These are phyloP conservation scores for Clavispora phyllophila DNA, from an alignment of 805 yeast genomes.

Conservation along the genomic window DNA sequence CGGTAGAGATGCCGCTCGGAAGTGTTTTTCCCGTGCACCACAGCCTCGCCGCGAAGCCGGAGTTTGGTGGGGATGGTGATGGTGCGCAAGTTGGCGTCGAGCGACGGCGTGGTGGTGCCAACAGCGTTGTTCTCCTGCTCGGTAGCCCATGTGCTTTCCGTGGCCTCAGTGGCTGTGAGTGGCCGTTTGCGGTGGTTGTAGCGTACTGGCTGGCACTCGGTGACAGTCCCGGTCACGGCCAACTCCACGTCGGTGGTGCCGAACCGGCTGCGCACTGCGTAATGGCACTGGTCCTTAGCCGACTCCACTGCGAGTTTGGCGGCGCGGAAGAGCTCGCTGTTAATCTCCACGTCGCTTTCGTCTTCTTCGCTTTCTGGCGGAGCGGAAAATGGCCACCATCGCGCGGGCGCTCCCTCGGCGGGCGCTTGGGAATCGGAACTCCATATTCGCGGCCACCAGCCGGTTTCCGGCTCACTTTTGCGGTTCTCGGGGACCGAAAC, in stretches of 20 bases:
- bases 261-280: slow-evolving; percentile 24
- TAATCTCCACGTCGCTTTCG: slow-evolving; percentile 16
- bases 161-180: slow-evolving; percentile 29
- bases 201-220: slow-evolving; percentile 30
- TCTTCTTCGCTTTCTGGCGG: slow-evolving; percentile 16
- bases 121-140: not conserved
- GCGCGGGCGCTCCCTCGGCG: not conserved
- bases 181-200: slow-evolving; percentile 29
- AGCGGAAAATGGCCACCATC: slow-evolving; percentile 1
- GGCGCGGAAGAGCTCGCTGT: slow-evolving; percentile 23
- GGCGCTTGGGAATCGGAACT: not conserved
- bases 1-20: slow-evolving; percentile 14
- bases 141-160: slow-evolving; percentile 18
- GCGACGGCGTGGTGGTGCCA: not conserved
- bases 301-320: slow-evolving; percentile 31
- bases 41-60: slow-evolving; percentile 16
- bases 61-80: slow-evolving; percentile 17
- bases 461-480: not conserved
- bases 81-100: slow-evolving; percentile 15
- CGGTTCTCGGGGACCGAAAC: too few species aligned
- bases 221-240: slow-evolving; percentile 30
- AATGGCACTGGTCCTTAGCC: slow-evolving; percentile 27
- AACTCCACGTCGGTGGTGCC: slow-evolving; percentile 17
- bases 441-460: not conserved
- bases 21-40: slow-evolving; percentile 9